Conservation (phyloP, 1,139 yeast genomes). For the Sugiyamaella castrensis region DNA sequence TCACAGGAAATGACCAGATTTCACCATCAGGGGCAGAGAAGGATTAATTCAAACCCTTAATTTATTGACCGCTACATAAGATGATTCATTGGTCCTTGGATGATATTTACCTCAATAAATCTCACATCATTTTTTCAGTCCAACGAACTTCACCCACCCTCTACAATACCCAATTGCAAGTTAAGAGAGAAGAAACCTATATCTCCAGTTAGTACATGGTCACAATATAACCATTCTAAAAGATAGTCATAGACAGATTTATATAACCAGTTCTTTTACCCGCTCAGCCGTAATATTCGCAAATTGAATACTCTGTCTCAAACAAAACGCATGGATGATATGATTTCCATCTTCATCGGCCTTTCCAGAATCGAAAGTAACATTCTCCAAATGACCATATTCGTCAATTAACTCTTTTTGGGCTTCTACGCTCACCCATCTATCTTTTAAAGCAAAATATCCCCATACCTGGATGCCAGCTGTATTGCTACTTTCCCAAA, state of each 20-base stretch:
- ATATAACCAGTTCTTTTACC: neutral
- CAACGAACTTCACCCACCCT: too few relatives aligned
- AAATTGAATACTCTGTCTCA: constrained; percentile 51
- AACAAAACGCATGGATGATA: constrained; percentile 57
- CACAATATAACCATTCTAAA: neutral
- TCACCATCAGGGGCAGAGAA: too few relatives aligned
- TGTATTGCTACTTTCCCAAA: constrained; percentile 1
- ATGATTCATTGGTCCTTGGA: too few relatives aligned
- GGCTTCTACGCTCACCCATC: constrained; percentile 57
- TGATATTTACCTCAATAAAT: too few relatives aligned
- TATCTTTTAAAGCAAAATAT: constrained; percentile 55
- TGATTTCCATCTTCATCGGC: constrained; percentile 24
- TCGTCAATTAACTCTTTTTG: constrained; percentile 43
- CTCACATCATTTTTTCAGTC: too few relatives aligned
- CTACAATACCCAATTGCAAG: too few relatives aligned
- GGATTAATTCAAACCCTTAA: too few relatives aligned
- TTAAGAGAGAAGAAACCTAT: too few relatives aligned
- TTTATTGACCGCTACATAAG: too few relatives aligned
- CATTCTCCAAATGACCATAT: constrained; percentile 38
- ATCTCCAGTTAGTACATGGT: neutral
- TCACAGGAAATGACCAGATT: too few relatives aligned
- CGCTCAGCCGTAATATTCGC: constrained; percentile 31
- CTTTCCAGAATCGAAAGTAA: constrained; percentile 35
- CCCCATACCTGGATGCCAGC: constrained; percentile 45
- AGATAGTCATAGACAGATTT: too few relatives aligned